Evolutionary conservation across 192 early-diverging fungal genomes (phyloP), one percentile per base, ranked within the genome.

Genomic region (Podila epicladia): DNA sequence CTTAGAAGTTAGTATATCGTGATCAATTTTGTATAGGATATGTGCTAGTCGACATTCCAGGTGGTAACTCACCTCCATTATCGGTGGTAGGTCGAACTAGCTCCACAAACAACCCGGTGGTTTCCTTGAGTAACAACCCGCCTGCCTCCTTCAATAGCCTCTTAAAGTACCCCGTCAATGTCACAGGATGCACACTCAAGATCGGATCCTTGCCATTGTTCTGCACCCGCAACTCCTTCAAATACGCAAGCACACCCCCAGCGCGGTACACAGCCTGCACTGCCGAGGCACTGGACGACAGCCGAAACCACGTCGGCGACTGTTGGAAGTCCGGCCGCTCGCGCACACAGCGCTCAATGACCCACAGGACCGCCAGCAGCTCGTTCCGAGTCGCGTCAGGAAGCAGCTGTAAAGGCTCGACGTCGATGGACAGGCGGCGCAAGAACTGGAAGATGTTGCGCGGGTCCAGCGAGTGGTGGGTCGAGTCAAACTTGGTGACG

Each of bases 281-380:
- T 9, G 71, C 77, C 48, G 13, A 67, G n/a, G 67, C 71, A 45
- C 77, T 80, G 13, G 77, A 80, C 9, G 77, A 80, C 35, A 73
- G 33, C 29, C 77, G 77, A 62, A 80, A 80, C 77, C 77, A 80
- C 24, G 77, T 80, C 2, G 70, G 71, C 7, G 77, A 72, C 29
- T 80, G 77, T n/a, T 80, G 70, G 0, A 26, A 58, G 19, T 80
- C 77, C 3, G 71, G 66, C 49, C 77, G 50, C 29, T 80, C 66
- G 9, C 22, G 24, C 2, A 80, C 71, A 61, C 77, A 80, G n/a
- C 62, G 67, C 19, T 80, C 77, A 17, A 80, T 24, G 1, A 69
- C 62, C 77, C 77, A 80, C 19, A 80, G 35, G 4, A 73, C 71
- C 15, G 70, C 70, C 41, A 80, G n/a, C 17, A 80, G 60, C 53